Percentiles rank a stretch among this genome's conserved stretches.
Conservation (phyloP, 2,329 filamentous ascomycete species). For the Cercospora zeina region DNA sequence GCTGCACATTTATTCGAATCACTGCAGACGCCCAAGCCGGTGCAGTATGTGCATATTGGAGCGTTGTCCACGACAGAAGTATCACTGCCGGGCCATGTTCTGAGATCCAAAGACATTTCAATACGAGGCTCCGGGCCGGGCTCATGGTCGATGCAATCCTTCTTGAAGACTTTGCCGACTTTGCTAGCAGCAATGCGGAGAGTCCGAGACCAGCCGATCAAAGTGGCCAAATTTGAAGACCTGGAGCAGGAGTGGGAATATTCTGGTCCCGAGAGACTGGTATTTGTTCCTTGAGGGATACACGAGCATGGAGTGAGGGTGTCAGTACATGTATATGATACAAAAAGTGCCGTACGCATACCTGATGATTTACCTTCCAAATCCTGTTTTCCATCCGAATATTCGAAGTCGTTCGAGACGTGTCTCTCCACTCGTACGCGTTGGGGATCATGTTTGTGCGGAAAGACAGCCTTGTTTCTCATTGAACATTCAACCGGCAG, state of each 20-base stretch:
- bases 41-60: constrained; percentile 59
- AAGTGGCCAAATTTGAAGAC: constrained; percentile 31
- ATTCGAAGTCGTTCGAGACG: too few relatives aligned
- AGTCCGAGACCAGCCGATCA: constrained; percentile 32
- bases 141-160: constrained; percentile 32
- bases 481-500: too few relatives aligned
- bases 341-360: too few relatives aligned
- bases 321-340: too few relatives aligned
- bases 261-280: constrained; percentile 29
- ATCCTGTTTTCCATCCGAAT: too few relatives aligned
- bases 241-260: constrained; percentile 34
- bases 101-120: constrained; percentile 54
- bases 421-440: too few relatives aligned
- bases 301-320: too few relatives aligned
- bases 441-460: too few relatives aligned
- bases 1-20: constrained; percentile 47
- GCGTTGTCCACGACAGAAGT: constrained; percentile 45
- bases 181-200: constrained; percentile 28
- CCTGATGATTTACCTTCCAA: too few relatives aligned
- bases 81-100: constrained; percentile 46
- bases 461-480: too few relatives aligned
- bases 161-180: constrained; percentile 29
- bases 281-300: constrained; percentile 27
- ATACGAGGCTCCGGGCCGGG: constrained; percentile 38
- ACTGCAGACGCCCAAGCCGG: constrained; percentile 46